Percentiles rank a stretch among this genome's conserved stretches.
Evolutionary conservation across 345 rosid genomes (phyloP).

Genomic region (Boechera retrofracta): DNA sequence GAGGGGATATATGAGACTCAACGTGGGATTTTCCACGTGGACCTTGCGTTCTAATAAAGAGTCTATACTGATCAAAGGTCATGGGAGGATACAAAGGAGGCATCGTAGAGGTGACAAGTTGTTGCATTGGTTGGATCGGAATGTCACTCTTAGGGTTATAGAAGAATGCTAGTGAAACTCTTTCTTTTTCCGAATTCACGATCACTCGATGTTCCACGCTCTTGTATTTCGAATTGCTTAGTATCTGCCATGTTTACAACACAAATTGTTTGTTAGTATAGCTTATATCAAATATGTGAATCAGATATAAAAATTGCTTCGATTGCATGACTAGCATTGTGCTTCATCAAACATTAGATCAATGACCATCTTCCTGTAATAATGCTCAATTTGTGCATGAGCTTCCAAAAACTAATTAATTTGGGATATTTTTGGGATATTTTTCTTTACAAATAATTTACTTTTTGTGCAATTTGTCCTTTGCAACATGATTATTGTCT

Average conservation of each 20-base stretch:
- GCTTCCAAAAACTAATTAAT: background rate
- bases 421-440: background rate
- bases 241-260: conserved; percentile 51
- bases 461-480: background rate
- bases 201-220: conserved; percentile 90
- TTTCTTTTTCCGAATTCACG: conserved; percentile 65
- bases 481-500: background rate
- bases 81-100: conserved; percentile 69
- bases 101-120: conserved; percentile 55
- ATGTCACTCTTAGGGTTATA: conserved; percentile 88
- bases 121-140: conserved; percentile 64
- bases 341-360: background rate
- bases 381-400: conserved; percentile 6
- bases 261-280: background rate
- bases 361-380: background rate
- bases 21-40: conserved; percentile 85
- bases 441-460: background rate
- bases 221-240: conserved; percentile 83
- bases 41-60: conserved; percentile 70
- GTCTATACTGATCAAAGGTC: conserved; percentile 86
- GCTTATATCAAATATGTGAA: background rate
- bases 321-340: background rate
- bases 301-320: background rate
- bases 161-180: conserved; percentile 84
- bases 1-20: conserved; percentile 52